Conservation (phyloP, 129 eudicot species). For the Gnaphalium uliginosum region DNA sequence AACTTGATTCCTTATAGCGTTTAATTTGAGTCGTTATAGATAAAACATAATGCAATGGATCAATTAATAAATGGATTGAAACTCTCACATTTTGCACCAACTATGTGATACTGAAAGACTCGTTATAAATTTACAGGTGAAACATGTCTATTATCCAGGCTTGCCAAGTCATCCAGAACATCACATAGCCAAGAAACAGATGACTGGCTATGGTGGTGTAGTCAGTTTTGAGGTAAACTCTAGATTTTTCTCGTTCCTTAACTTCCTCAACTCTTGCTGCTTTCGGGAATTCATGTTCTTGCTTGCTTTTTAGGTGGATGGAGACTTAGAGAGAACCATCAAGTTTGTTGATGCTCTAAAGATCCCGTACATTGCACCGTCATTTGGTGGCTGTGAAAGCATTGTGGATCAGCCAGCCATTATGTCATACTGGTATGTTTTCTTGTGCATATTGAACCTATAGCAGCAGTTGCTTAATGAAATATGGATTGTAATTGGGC, state of each 20-base stretch:
- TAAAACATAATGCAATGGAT: neutral
- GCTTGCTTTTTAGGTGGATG: slow-evolving; percentile 59
- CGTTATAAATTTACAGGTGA: slow-evolving; percentile 50
- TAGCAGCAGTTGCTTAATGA: neutral
- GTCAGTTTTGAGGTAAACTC: slow-evolving; percentile 88
- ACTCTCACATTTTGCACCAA: neutral
- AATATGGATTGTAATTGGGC: neutral
- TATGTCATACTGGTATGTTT: slow-evolving; percentile 86
- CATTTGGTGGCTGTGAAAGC: slow-evolving; percentile 98
- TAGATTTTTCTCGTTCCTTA: neutral
- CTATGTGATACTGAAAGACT: neutral
- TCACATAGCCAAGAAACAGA: slow-evolving; percentile 76
- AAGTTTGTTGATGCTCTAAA: slow-evolving; percentile 70
- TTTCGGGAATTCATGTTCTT: slow-evolving; percentile 1
- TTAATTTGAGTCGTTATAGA: neutral
- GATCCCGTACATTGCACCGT: slow-evolving; percentile 90
- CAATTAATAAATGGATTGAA: neutral
- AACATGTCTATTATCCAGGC: slow-evolving; percentile 92
- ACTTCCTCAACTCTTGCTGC: neutral
- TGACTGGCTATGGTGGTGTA: slow-evolving; percentile 95
- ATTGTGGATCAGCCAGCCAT: slow-evolving; percentile 96
- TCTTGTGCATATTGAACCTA: slow-evolving; percentile 34
- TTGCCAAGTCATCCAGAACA: slow-evolving; percentile 88
- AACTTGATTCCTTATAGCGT: neutral
- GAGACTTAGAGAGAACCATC: slow-evolving; percentile 63